Evolutionary conservation across 1,139 yeast genomes (phyloP), one percentile per base, ranked within the genome.

Genomic region (Taphrina pruni): DNA sequence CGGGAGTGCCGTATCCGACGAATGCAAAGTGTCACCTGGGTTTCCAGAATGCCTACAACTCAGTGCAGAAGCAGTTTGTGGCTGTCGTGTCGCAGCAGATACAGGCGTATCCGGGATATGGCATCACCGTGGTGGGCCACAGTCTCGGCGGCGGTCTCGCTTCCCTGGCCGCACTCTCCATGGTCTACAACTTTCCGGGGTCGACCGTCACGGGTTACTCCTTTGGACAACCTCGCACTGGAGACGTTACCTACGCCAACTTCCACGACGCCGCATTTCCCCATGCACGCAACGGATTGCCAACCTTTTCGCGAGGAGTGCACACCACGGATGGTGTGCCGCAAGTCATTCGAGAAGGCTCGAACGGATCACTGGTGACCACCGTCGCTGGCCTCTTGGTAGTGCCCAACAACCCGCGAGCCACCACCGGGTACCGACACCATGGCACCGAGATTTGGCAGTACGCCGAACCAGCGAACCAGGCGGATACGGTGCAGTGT

Each of bases 131-230:
- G 2, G 79, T 85, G 1, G 94, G 94, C 0, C 94, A 88, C 77
- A 88, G 93, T 0, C 76, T 88, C 38, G 95, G 94, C 1, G 94
- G 88, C 1, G 90, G 91, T 0, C 77, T 88, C 69, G 88, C 91
- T 6, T 50, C 55, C 36, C 3, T 20, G 14, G 55, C 55, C 14
- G 55, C 55, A 21, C 55, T 50, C 9, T 50, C 55, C 9, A 50
- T 50, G 55, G 17, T 26, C 38, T 50, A 50, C 55, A 50, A 50
- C 55, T 21, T 50, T 50, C 55, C 36, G 12, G 14, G n/a, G 35
- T 17, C 36, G 11, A 11, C 35, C 5, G 17, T 50, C 11, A 32
- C 38, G n/a, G 55, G 38, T 8, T 50, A 20, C 55, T 50, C 55
- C 14, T 50, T 11, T 36, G 55, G 55, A 11, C 55, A 50, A 32